phyloP scores from a whole-genome alignment of 441 rosid species.

The Metrosideros polymorpha region DNA sequence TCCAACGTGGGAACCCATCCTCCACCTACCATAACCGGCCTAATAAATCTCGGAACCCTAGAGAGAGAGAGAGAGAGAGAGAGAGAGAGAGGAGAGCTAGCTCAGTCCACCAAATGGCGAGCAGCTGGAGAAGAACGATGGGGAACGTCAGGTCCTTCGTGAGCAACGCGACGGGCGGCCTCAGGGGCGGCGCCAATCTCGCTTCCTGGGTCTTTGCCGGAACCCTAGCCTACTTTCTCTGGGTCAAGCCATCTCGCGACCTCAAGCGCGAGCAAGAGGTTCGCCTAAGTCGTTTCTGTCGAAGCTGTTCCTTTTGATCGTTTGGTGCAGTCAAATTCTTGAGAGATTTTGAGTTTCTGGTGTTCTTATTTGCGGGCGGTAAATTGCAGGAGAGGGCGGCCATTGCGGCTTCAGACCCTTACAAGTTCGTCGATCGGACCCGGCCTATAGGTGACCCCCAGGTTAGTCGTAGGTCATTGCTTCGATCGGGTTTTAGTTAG shows the following conservation, averaged over 20 bases:
- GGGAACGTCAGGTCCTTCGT: constrained; percentile 63
- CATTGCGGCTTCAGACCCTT: constrained; percentile 55
- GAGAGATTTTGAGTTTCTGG: neutral
- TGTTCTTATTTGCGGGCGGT: neutral
- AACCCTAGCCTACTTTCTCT: constrained; percentile 75
- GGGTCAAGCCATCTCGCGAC: constrained; percentile 89
- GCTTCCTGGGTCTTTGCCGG: constrained; percentile 93
- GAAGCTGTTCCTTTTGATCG: neutral
- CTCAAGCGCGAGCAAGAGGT: constrained; percentile 76
- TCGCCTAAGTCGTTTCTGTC: neutral
- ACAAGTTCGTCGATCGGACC: constrained; percentile 57
- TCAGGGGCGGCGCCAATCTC: constrained; percentile 50
- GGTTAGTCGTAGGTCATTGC: constrained; percentile 19
- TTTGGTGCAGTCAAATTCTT: neutral
- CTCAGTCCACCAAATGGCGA: constrained; percentile 33
- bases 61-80: neutral
- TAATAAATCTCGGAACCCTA: neutral
- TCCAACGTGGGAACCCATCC: neutral
- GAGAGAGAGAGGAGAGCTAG: neutral
- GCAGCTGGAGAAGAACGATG: constrained; percentile 50
- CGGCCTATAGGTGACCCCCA: constrained; percentile 79
- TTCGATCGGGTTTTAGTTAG: neutral
- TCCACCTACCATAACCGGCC: neutral
- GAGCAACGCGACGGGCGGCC: constrained; percentile 75
- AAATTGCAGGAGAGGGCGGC: constrained; percentile 62